Percentiles rank a stretch among this genome's conserved stretches.
phyloP scores from a whole-genome alignment of 2,329 filamentous ascomycete genomes.

The Magnaporthales sp. region DNA sequence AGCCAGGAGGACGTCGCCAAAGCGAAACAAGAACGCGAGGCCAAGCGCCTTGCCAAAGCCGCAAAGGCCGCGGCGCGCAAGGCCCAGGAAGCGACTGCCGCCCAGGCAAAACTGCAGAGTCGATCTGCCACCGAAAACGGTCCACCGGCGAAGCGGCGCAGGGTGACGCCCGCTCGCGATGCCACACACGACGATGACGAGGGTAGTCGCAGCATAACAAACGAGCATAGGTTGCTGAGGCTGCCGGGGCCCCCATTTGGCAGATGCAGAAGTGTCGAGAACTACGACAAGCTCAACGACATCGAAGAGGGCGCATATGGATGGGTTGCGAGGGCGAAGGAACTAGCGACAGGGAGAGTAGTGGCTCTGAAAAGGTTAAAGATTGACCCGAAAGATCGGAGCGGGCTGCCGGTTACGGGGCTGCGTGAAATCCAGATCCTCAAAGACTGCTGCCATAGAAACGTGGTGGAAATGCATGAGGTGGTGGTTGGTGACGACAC shows the following conservation, averaged over 20 bases:
- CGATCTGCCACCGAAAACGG: slow-evolving; percentile 20
- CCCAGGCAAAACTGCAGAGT: slow-evolving; percentile 14
- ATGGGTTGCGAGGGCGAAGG: slow-evolving; percentile 78
- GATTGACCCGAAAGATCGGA: slow-evolving; percentile 65
- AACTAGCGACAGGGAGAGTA: slow-evolving; percentile 64
- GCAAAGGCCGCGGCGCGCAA: slow-evolving; percentile 63
- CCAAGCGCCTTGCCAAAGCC: slow-evolving; percentile 75
- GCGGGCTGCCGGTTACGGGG: slow-evolving; percentile 82
- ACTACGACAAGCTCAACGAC: slow-evolving; percentile 88
- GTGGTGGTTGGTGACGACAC: slow-evolving; percentile 67
- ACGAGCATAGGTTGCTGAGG: slow-evolving; percentile 51
- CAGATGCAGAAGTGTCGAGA: slow-evolving; percentile 67
- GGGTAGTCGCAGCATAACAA: slow-evolving; percentile 5
- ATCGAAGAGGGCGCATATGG: slow-evolving; percentile 98
- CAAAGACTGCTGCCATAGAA: slow-evolving; percentile 67
- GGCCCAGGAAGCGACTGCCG: slow-evolving; percentile 33
- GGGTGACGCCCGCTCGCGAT: slow-evolving; percentile 38
- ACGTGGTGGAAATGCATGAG: slow-evolving; percentile 75
- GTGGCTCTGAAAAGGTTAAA: slow-evolving; percentile 94
- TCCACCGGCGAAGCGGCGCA: slow-evolving; percentile 54
- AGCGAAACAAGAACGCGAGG: slow-evolving; percentile 75
- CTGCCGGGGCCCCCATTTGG: slow-evolving; percentile 64
- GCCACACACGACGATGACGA: slow-evolving; percentile 19
- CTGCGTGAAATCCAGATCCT: slow-evolving; percentile 90
- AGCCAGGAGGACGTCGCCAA: slow-evolving; percentile 71